These are phyloP conservation scores for Aspergillus puulaauensis DNA, from an alignment of 2,329 filamentous ascomycete species.

Conservation along the genomic window DNA sequence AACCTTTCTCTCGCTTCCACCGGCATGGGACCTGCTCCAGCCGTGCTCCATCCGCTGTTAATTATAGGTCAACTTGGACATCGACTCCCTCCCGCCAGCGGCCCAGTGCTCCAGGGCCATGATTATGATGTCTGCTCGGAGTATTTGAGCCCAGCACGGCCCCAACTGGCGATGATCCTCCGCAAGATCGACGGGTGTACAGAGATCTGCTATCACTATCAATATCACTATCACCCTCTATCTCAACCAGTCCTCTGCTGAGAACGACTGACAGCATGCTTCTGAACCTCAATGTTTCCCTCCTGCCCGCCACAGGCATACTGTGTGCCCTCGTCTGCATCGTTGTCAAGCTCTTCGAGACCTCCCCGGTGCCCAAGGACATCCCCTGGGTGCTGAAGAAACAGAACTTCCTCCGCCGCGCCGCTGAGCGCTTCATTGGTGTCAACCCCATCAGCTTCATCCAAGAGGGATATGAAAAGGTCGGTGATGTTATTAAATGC, in stretches of 20 bases:
- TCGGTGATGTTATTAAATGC: not conserved
- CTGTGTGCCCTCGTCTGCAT: slow-evolving; percentile 9
- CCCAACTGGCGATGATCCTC: slow-evolving; percentile 7
- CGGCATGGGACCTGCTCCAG: not conserved
- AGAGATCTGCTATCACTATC: not conserved
- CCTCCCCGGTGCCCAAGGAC: slow-evolving; percentile 10
- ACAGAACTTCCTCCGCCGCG: slow-evolving; percentile 9
- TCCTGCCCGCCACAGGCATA: slow-evolving; percentile 1
- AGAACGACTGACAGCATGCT: slow-evolving; percentile 5
- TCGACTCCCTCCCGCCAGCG: not conserved
- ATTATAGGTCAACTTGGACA: not conserved
- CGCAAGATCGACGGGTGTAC: not conserved
- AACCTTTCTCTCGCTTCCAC: not conserved
- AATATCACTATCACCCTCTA: too few relatives aligned
- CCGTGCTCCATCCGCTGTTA: not conserved
- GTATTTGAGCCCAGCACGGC: slow-evolving; percentile 9
- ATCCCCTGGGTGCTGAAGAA: slow-evolving; percentile 14
- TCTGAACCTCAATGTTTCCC: not conserved
- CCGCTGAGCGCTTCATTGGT: slow-evolving; percentile 14
- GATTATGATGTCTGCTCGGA: not conserved
- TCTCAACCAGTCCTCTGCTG: not conserved
- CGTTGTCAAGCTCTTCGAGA: slow-evolving; percentile 15
- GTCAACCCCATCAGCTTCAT: slow-evolving; percentile 15
- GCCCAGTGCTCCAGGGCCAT: not conserved
- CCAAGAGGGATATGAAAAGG: slow-evolving; percentile 15